These are phyloP conservation scores for baker's yeast (Saccharomyces cerevisiae) DNA, from an alignment of 805 yeast genomes.

Conservation along the genomic window DNA sequence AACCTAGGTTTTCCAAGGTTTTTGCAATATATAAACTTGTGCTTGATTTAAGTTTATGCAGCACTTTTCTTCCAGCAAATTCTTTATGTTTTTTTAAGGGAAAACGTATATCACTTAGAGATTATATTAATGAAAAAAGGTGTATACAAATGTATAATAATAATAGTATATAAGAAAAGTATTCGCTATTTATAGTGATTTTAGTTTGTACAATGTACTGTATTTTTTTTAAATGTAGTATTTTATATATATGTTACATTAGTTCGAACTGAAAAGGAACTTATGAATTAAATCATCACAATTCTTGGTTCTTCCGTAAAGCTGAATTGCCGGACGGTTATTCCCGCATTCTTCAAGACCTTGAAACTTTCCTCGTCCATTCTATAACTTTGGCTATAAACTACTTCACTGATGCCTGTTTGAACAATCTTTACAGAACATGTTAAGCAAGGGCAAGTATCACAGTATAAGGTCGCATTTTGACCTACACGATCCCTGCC, in stretches of 20 bases:
- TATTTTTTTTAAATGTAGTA: background rate
- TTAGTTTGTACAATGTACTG: background rate
- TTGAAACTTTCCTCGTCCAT: slow-evolving; percentile 77
- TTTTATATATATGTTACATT: background rate
- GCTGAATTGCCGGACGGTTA: slow-evolving; percentile 54
- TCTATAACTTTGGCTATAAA: slow-evolving; percentile 82
- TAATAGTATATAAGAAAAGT: background rate
- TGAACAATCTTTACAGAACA: slow-evolving; percentile 94
- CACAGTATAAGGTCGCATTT: slow-evolving; percentile 70
- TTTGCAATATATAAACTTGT: background rate
- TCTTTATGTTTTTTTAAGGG: background rate
- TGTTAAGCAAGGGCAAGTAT: slow-evolving; percentile 95
- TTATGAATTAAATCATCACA: slow-evolving; percentile 9
- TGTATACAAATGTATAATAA: background rate
- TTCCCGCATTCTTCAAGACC: slow-evolving; percentile 69
- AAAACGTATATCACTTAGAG: background rate
- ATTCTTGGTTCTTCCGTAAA: slow-evolving; percentile 23
- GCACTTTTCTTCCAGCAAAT: background rate
- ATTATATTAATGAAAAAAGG: background rate
- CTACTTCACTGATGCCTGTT: slow-evolving; percentile 83
- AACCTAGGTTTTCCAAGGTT: background rate
- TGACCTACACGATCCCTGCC: slow-evolving; percentile 77
- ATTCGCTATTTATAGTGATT: background rate
- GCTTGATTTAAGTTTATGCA: background rate
- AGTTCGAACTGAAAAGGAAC: background rate